Conservation (phyloP, 2,329 filamentous ascomycete genomes). For the Fusarium falciforme region DNA sequence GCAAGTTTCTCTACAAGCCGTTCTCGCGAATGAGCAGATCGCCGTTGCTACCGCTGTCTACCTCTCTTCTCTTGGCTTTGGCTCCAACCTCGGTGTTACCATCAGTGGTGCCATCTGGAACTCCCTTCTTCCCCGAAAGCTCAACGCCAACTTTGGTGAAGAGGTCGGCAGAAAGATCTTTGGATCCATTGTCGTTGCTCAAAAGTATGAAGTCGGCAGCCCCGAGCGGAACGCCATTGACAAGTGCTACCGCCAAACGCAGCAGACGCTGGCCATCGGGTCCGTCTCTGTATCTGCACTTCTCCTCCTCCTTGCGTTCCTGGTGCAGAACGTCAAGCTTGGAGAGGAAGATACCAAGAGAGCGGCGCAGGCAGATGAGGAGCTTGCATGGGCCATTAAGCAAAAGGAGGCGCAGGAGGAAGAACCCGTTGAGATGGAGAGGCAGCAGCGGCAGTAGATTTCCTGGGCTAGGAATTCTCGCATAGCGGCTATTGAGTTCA, state of each 20-base stretch:
- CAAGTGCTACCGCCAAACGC: constrained; percentile 25
- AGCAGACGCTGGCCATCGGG: constrained; percentile 29
- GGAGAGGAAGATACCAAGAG: constrained; percentile 28
- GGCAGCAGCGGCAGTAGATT: not conserved
- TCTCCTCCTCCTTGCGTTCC: constrained; percentile 7
- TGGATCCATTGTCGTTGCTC: constrained; percentile 25
- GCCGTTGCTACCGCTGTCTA: constrained; percentile 31
- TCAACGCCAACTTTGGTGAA: constrained; percentile 10
- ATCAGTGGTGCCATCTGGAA: constrained; percentile 36
- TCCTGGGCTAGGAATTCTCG: not conserved
- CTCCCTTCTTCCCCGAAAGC: constrained; percentile 22
- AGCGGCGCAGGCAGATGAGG: constrained; percentile 23
- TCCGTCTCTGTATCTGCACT: constrained; percentile 20
- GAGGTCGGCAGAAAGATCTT: constrained; percentile 23
- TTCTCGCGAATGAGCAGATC: constrained; percentile 23
- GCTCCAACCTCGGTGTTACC: constrained; percentile 29
- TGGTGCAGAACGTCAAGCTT: constrained; percentile 20
- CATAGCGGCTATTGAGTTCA: not conserved
- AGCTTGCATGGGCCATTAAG: constrained; percentile 32
- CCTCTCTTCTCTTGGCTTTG: constrained; percentile 23
- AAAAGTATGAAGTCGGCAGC: constrained; percentile 12
- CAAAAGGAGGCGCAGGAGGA: constrained; percentile 10
- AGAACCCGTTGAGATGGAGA: not conserved
- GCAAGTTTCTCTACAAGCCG: constrained; percentile 19
- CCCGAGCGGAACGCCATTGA: constrained; percentile 14